A percentile compares a stretch with the other conserved stretches of the same genome.
Evolutionary conservation across 2,329 filamentous ascomycete species (phyloP).

Genomic region (Coleophoma eucalyptorum): DNA sequence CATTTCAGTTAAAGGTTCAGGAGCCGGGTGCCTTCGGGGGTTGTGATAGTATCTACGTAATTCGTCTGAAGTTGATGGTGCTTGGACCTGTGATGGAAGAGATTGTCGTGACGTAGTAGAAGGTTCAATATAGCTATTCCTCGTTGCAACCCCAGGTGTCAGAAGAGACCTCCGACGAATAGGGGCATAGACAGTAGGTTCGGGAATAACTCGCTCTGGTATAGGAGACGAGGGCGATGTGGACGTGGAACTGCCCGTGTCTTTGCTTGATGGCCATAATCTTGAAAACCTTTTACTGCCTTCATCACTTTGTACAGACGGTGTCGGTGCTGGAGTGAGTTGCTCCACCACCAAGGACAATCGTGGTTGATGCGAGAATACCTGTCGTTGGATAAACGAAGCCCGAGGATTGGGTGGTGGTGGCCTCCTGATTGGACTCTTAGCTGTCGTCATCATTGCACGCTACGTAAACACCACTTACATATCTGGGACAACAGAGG

Average conservation of each 20-base stretch:
- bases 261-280: conserved; percentile 6
- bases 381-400: neutral
- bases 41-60: conserved; percentile 11
- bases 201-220: neutral
- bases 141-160: conserved; percentile 27
- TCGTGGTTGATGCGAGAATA: conserved; percentile 10
- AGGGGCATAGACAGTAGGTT: conserved; percentile 14
- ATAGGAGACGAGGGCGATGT: conserved; percentile 3
- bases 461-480: too few relatives aligned
- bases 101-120: conserved; percentile 8
- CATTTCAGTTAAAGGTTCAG: conserved; percentile 9
- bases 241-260: conserved; percentile 13
- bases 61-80: conserved; percentile 8
- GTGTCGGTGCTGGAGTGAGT: conserved; percentile 15
- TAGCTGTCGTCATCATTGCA: neutral
- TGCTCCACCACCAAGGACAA: conserved; percentile 22
- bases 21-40: conserved; percentile 5
- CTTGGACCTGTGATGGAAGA: conserved; percentile 12
- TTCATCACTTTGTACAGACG: conserved; percentile 5
- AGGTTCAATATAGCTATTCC: conserved; percentile 13
- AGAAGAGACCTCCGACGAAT: conserved; percentile 25
- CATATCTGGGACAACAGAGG: neutral
- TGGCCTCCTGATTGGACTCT: conserved; percentile 7
- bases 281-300: conserved; percentile 2
- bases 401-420: conserved; percentile 4